Conservation (phyloP, 306 rosid species). For the Castanea sativa region DNA sequence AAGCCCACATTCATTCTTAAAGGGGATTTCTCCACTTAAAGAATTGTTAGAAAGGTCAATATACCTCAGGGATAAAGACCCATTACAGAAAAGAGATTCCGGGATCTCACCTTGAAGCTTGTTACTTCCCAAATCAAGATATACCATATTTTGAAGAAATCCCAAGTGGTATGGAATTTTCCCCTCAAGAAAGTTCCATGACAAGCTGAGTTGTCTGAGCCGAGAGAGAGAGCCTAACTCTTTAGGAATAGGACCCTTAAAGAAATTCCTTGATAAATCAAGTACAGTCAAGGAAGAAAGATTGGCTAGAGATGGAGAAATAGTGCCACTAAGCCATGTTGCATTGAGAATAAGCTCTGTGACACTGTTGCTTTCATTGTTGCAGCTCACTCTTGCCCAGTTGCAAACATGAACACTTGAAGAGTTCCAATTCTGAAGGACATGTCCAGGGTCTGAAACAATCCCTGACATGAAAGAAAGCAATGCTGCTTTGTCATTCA, state of each 20-base stretch:
- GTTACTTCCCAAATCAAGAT: constrained; percentile 78
- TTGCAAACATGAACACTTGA: constrained; percentile 48
- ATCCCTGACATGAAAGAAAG: constrained; percentile 68
- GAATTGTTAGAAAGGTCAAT: constrained; percentile 84
- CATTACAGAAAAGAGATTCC: constrained; percentile 64
- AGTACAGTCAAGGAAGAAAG: constrained; percentile 70
- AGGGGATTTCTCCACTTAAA: constrained; percentile 59
- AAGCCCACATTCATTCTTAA: constrained; percentile 51
- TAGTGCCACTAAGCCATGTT: constrained; percentile 55
- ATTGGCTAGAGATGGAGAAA: constrained; percentile 66
- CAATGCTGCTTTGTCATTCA: constrained; percentile 52
- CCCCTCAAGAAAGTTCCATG: constrained; percentile 58
- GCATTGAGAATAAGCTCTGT: constrained; percentile 77
- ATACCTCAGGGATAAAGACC: constrained; percentile 56
- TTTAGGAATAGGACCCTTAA: constrained; percentile 65
- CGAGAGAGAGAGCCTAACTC: constrained; percentile 57
- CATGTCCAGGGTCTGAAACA: constrained; percentile 58
- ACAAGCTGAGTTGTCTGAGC: constrained; percentile 63
- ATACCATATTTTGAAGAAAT: constrained; percentile 54
- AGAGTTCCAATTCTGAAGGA: constrained; percentile 58
- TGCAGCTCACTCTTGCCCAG: constrained; percentile 81
- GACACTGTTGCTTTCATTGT: constrained; percentile 48
- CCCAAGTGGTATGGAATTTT: constrained; percentile 62
- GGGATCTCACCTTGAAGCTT: constrained; percentile 65
- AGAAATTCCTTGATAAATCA: constrained; percentile 69